phyloP scores from a whole-genome alignment of 2,329 filamentous ascomycete genomes.

The Aspergillus puulaauensis region DNA sequence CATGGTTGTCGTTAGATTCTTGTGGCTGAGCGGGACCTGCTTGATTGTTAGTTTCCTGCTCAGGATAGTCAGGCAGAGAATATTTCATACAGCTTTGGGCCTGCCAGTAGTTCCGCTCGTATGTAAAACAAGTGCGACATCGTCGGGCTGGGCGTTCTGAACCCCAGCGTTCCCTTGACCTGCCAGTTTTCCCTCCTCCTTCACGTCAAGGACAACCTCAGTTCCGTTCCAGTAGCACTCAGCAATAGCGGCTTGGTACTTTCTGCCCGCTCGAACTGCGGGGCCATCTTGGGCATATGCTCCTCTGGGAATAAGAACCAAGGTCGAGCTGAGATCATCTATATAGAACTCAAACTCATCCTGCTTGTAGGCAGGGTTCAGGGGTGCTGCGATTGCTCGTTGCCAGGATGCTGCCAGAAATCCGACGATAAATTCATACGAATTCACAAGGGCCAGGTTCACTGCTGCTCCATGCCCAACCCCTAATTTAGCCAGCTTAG shows the following conservation, averaged over 20 bases:
- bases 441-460: conserved; percentile 80
- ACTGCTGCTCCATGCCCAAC: conserved; percentile 69
- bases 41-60: conserved; percentile 6
- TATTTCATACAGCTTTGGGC: conserved; percentile 68
- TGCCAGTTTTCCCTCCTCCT: conserved; percentile 68
- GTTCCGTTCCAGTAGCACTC: conserved; percentile 77
- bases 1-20: conserved; percentile 80
- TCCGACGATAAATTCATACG: conserved; percentile 82
- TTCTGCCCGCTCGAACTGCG: conserved; percentile 73
- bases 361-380: conserved; percentile 87
- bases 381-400: conserved; percentile 77
- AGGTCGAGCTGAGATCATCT: conserved; percentile 76
- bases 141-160: conserved; percentile 66
- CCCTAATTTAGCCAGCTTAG: conserved; percentile 73
- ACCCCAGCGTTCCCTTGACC: conserved; percentile 50
- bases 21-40: conserved; percentile 73
- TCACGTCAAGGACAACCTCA: conserved; percentile 75
- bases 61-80: neutral
- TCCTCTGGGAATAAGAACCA: conserved; percentile 73
- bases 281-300: conserved; percentile 65
- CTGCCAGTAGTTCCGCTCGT: conserved; percentile 82
- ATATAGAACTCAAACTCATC: conserved; percentile 92
- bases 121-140: conserved; percentile 78
- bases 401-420: conserved; percentile 87
- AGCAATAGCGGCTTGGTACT: conserved; percentile 79